These are phyloP conservation scores for Trichoderma harzianum DNA, from an alignment of 2,329 filamentous ascomycete species.

Conservation along the genomic window DNA sequence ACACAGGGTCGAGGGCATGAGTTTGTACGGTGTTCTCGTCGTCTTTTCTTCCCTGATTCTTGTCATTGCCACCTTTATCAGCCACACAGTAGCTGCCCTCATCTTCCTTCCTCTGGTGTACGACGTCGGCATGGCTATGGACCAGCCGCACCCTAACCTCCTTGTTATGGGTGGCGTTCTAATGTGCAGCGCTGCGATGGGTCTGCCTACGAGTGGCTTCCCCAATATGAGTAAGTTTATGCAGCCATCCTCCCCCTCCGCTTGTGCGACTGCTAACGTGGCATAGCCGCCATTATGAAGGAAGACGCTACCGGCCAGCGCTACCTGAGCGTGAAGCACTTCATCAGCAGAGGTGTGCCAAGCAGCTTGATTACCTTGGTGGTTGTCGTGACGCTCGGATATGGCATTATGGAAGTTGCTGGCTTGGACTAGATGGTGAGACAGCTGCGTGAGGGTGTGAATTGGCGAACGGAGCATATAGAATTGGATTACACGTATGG, in stretches of 20 bases:
- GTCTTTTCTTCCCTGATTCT: constrained; percentile 83
- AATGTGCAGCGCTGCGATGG: constrained; percentile 98
- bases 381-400: constrained; percentile 85
- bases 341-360: constrained; percentile 89
- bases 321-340: constrained; percentile 89
- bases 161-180: constrained; percentile 92
- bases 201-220: constrained; percentile 89
- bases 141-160: constrained; percentile 86
- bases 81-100: constrained; percentile 90
- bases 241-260: neutral
- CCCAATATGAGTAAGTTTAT: constrained; percentile 93
- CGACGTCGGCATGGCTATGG: constrained; percentile 81
- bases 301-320: constrained; percentile 91
- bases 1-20: constrained; percentile 67
- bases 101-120: constrained; percentile 91
- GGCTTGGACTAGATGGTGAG: constrained; percentile 47
- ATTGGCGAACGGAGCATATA: neutral
- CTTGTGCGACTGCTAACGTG: constrained; percentile 23
- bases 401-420: constrained; percentile 79
- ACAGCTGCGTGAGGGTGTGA: neutral
- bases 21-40: constrained; percentile 79
- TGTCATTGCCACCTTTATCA: constrained; percentile 95
- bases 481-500: neutral
- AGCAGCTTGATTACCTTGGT: constrained; percentile 76
- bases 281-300: constrained; percentile 93